A percentile compares a stretch with the other conserved stretches of the same genome.
Evolutionary conservation across 2,329 filamentous ascomycete species (phyloP).

Genomic region (Rhynchosporium graminicola): DNA sequence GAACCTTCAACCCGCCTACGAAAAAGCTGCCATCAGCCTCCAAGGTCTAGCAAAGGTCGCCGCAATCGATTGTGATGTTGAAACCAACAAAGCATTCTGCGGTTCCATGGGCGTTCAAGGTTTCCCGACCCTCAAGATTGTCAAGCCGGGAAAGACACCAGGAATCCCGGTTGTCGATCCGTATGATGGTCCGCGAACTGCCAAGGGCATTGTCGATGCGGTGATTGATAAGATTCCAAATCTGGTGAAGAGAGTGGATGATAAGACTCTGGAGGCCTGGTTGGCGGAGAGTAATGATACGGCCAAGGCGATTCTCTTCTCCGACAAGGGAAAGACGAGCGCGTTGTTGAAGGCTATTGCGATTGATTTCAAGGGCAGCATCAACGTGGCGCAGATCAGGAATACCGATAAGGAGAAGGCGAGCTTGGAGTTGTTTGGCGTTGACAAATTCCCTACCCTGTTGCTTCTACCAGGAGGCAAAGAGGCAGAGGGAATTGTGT

Average conservation of each 20-base stretch:
- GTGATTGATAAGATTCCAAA: constrained; percentile 89
- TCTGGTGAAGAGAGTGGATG: constrained; percentile 78
- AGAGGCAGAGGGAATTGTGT: constrained; percentile 67
- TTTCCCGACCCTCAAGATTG: constrained; percentile 94
- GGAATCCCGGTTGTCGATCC: constrained; percentile 84
- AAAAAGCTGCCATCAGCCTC: constrained; percentile 87
- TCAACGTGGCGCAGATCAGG: constrained; percentile 80
- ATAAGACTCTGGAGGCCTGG: constrained; percentile 78
- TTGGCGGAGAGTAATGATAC: constrained; percentile 64
- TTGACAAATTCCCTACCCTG: constrained; percentile 77
- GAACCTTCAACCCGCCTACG: constrained; percentile 92
- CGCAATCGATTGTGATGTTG: constrained; percentile 92
- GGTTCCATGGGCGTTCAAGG: constrained; percentile 84
- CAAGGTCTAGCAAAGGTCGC: constrained; percentile 93
- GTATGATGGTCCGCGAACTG: constrained; percentile 80
- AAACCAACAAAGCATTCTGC: constrained; percentile 87
- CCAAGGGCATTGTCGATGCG: constrained; percentile 85
- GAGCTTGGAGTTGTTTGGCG: constrained; percentile 70
- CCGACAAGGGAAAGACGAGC: constrained; percentile 86
- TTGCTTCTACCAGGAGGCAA: constrained; percentile 73
- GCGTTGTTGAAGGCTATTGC: constrained; percentile 80
- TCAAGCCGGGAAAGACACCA: constrained; percentile 79
- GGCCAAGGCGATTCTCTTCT: constrained; percentile 88
- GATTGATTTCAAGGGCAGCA: constrained; percentile 82
- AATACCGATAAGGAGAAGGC: constrained; percentile 69